Percentiles rank a stretch among this genome's conserved stretches.
Conservation (phyloP, 345 rosid genomes). For the Brassica cretica region DNA sequence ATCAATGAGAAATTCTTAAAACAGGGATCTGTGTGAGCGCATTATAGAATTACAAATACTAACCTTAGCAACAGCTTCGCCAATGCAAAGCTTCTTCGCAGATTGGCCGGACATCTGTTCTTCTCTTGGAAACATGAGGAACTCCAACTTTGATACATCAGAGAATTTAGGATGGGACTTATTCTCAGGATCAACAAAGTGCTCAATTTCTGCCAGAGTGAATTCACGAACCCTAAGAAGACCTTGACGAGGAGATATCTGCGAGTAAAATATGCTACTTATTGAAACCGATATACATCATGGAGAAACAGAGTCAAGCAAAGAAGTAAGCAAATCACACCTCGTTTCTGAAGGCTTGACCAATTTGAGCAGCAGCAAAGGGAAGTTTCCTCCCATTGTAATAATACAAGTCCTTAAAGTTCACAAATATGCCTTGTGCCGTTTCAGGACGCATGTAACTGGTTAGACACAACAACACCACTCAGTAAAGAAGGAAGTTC, state of each 20-base stretch:
- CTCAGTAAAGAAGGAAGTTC: background rate
- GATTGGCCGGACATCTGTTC: constrained; percentile 85
- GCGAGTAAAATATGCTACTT: constrained; percentile 7
- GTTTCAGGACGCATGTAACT: constrained; percentile 99
- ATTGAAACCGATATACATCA: background rate
- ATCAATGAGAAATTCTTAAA: constrained; percentile 4
- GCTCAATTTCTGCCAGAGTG: constrained; percentile 94
- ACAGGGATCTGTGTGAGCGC: background rate
- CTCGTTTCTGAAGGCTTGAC: constrained; percentile 98
- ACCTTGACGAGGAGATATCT: constrained; percentile 99
- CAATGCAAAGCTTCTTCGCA: constrained; percentile 59
- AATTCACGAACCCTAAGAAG: constrained; percentile 93
- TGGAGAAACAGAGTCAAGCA: background rate
- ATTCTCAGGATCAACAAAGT: constrained; percentile 94
- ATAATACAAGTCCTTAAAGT: constrained; percentile 84
- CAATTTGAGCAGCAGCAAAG: constrained; percentile 98
- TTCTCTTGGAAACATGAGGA: constrained; percentile 90
- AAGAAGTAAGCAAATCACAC: constrained; percentile 36
- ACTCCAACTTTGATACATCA: constrained; percentile 67
- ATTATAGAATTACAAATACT: constrained; percentile 18
- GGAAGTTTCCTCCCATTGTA: constrained; percentile 92
- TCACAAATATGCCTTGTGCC: constrained; percentile 96
- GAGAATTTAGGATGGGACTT: constrained; percentile 85
- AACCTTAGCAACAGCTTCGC: constrained; percentile 85
- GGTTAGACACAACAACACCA: constrained; percentile 11